phyloP scores from a whole-genome alignment of 306 rosid species.

The Ormosia semicastrata region DNA sequence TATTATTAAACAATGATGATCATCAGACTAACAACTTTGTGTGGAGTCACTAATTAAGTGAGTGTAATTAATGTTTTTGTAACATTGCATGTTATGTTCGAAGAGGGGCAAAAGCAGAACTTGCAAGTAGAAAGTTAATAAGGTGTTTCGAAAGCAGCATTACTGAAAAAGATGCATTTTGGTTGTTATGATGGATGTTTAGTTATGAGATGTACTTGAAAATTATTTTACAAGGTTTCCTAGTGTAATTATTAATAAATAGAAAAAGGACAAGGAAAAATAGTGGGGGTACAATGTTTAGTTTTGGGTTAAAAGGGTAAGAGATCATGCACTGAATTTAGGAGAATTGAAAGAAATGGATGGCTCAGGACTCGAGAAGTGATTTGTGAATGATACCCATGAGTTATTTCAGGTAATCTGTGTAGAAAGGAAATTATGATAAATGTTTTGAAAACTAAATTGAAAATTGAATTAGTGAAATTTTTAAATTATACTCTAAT shows the following conservation, averaged over 20 bases:
- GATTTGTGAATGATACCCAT: background rate
- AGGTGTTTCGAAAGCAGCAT: slow-evolving; percentile 11
- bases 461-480: too few relatives aligned
- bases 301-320: background rate
- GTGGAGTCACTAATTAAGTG: slow-evolving; percentile 23
- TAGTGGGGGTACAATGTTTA: too few relatives aligned
- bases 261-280: too few relatives aligned
- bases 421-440: background rate
- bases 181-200: slow-evolving; percentile 35
- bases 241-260: too few relatives aligned
- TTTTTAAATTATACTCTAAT: too few relatives aligned
- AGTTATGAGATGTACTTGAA: slow-evolving; percentile 28
- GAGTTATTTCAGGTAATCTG: background rate
- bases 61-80: background rate
- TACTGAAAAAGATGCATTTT: slow-evolving; percentile 25
- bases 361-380: background rate
- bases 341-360: background rate
- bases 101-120: background rate
- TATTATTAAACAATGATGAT: slow-evolving; percentile 44
- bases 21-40: slow-evolving; percentile 22
- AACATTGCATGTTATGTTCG: slow-evolving; percentile 22
- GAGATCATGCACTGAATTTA: background rate
- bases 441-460: too few relatives aligned
- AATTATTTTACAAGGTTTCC: background rate
- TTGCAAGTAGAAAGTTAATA: slow-evolving; percentile 16